A percentile compares a stretch with the other conserved stretches of the same genome.
phyloP scores from a whole-genome alignment of 2,329 filamentous ascomycete species.

The Sclerotinia spermophila region DNA sequence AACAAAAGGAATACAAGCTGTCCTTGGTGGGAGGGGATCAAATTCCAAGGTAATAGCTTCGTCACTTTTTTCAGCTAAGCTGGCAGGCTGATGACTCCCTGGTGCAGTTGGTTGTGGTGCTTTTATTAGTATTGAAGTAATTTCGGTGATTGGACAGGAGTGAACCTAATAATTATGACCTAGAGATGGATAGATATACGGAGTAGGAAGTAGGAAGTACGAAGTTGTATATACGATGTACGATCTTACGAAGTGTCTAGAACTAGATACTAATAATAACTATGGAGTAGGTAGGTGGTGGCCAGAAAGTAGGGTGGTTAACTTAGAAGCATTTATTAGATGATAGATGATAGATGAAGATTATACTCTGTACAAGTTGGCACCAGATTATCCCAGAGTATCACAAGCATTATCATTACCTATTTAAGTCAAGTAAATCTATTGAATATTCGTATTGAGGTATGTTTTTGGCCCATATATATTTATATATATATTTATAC shows the following conservation, averaged over 20 bases:
- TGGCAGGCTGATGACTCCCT: background rate
- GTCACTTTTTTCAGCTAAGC: slow-evolving; percentile 8
- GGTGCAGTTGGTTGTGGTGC: background rate
- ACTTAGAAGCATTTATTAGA: slow-evolving; percentile 14
- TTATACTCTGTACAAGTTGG: too few species aligned
- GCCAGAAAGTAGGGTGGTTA: too few species aligned
- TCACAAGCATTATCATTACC: background rate
- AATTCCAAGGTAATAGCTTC: background rate
- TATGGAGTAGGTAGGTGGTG: too few species aligned
- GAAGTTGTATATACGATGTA: too few species aligned
- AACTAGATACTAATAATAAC: background rate
- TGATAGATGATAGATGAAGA: too few species aligned
- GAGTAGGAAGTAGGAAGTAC: too few species aligned
- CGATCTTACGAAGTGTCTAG: too few species aligned
- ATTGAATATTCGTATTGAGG: background rate
- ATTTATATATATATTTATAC: background rate
- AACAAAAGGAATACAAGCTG: background rate
- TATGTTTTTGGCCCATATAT: background rate
- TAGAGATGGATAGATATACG: too few species aligned
- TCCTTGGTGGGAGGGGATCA: background rate
- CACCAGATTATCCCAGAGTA: background rate
- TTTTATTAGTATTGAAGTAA: background rate
- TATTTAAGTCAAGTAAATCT: background rate
- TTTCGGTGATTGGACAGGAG: slow-evolving; percentile 9
- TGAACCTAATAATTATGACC: background rate